These are phyloP conservation scores for Trichoderma lentiforme DNA, from an alignment of 2,329 filamentous ascomycete genomes.

Conservation along the genomic window DNA sequence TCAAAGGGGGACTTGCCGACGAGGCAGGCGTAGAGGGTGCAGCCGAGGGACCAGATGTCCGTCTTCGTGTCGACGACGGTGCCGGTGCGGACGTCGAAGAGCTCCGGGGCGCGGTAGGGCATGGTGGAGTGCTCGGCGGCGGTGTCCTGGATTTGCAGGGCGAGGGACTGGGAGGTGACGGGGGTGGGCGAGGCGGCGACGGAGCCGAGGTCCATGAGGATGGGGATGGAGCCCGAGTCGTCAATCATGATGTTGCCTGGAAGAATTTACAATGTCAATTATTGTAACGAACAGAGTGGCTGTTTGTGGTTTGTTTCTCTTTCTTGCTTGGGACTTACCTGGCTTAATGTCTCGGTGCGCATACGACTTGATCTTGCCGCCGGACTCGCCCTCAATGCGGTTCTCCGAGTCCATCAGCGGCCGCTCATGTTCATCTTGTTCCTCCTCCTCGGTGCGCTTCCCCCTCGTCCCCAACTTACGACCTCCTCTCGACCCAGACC, in stretches of 20 bases:
- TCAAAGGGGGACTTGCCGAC: conserved; percentile 97
- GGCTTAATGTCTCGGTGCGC: conserved; percentile 97
- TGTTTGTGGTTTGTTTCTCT: neutral
- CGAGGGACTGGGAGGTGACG: conserved; percentile 85
- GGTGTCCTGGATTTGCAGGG: conserved; percentile 87
- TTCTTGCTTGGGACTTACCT: conserved; percentile 50
- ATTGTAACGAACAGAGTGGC: neutral
- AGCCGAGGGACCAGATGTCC: conserved; percentile 96
- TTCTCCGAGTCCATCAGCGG: conserved; percentile 80
- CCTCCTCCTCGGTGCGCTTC: conserved; percentile 58
- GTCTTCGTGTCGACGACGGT: conserved; percentile 91
- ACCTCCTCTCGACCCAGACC: conserved; percentile 22
- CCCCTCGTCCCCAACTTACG: conserved; percentile 34
- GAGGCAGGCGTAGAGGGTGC: conserved; percentile 94
- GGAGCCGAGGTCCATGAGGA: conserved; percentile 96
- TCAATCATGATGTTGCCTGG: conserved; percentile 95
- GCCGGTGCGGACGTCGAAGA: conserved; percentile 96
- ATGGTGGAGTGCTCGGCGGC: conserved; percentile 97
- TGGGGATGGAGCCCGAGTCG: conserved; percentile 81
- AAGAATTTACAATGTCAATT: neutral
- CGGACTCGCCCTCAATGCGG: conserved; percentile 52
- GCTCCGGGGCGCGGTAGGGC: conserved; percentile 95
- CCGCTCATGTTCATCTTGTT: conserved; percentile 72
- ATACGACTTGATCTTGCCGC: conserved; percentile 68
- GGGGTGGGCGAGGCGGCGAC: conserved; percentile 81